Evolutionary conservation across 306 rosid species (phyloP).

Genomic region (Comarum palustre): DNA sequence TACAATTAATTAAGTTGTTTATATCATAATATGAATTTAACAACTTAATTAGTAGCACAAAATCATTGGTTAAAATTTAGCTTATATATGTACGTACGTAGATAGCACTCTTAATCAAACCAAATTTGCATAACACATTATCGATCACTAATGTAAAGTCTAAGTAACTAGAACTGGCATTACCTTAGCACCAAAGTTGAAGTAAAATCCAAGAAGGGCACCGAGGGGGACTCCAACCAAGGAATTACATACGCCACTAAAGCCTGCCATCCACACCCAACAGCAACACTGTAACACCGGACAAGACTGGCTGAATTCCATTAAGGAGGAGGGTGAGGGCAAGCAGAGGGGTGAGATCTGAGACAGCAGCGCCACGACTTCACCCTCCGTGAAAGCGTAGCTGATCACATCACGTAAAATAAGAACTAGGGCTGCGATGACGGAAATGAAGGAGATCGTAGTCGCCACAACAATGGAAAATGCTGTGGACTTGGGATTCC

Average conservation of each 20-base stretch:
- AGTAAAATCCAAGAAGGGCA: conserved; percentile 53
- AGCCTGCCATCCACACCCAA: conserved; percentile 95
- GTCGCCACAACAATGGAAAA: conserved; percentile 64
- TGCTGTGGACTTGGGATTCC: conserved; percentile 65
- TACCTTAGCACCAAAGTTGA: conserved; percentile 69
- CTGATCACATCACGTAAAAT: conserved; percentile 50
- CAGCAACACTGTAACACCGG: conserved; percentile 97
- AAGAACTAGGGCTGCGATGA: conserved; percentile 44
- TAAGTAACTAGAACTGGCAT: background rate
- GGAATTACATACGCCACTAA: conserved; percentile 71
- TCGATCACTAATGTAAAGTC: background rate
- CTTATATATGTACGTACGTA: too few species aligned
- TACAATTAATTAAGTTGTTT: background rate
- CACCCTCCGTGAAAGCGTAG: conserved; percentile 69
- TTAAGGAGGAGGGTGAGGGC: conserved; percentile 64
- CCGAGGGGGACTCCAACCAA: conserved; percentile 67
- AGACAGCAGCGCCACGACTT: conserved; percentile 70
- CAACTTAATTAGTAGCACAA: too few species aligned
- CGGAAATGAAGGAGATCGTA: conserved; percentile 47
- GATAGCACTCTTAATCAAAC: background rate
- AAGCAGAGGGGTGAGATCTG: conserved; percentile 70
- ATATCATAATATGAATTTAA: background rate
- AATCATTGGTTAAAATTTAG: background rate
- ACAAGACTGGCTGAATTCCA: conserved; percentile 78
- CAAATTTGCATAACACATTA: background rate